A percentile compares a stretch with the other conserved stretches of the same genome.
Evolutionary conservation across 208 protist genomes (phyloP).

Genomic region (Trypanosoma grayi): DNA sequence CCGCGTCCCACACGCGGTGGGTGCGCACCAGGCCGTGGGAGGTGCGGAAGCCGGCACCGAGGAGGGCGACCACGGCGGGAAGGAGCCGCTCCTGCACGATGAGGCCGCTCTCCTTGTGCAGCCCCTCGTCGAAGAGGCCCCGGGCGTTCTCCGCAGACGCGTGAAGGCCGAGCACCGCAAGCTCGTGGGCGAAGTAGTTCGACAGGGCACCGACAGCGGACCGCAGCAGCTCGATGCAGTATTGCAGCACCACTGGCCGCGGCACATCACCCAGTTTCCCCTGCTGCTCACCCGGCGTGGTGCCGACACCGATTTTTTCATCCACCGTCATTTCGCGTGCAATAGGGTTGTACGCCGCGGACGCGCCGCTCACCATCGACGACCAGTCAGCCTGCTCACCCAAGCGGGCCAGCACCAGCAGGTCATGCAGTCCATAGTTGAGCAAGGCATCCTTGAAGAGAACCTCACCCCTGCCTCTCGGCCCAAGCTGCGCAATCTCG

Average conservation of each 20-base stretch:
- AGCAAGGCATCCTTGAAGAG: slow-evolving; percentile 24
- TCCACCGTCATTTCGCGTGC: neutral
- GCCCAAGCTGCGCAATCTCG: slow-evolving; percentile 22
- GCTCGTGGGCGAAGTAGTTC: slow-evolving; percentile 32
- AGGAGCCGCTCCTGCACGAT: slow-evolving; percentile 32
- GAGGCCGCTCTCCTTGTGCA: slow-evolving; percentile 25
- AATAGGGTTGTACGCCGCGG: neutral
- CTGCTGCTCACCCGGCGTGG: neutral
- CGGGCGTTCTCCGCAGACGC: neutral
- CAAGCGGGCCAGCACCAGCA: slow-evolving; percentile 21
- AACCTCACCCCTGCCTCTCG: slow-evolving; percentile 17
- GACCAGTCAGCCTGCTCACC: slow-evolving; percentile 13
- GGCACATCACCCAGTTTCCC: neutral
- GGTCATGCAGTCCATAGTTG: slow-evolving; percentile 6
- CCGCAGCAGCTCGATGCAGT: slow-evolving; percentile 4
- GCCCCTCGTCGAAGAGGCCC: slow-evolving; percentile 39
- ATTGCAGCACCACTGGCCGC: neutral
- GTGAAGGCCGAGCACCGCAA: slow-evolving; percentile 12
- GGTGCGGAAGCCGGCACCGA: slow-evolving; percentile 31
- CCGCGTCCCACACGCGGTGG: slow-evolving; percentile 35
- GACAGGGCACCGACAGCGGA: slow-evolving; percentile 14
- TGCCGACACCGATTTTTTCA: neutral
- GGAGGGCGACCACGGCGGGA: slow-evolving; percentile 27
- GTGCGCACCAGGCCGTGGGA: slow-evolving; percentile 30
- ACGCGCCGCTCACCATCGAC: slow-evolving; percentile 8